Conservation (phyloP, 2,329 filamentous ascomycete genomes). For the Fusarium drepaniforme region DNA sequence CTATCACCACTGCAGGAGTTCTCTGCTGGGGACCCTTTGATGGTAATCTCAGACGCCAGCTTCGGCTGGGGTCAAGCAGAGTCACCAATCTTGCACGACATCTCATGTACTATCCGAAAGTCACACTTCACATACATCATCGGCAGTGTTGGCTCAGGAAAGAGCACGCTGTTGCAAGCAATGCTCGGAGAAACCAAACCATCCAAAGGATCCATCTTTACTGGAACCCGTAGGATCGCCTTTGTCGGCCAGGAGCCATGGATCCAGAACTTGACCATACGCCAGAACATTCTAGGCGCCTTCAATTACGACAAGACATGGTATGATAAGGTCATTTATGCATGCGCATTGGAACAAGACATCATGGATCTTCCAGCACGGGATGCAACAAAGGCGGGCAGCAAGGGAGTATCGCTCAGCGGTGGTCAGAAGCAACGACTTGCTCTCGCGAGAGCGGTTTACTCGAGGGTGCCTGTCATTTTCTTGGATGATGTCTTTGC, state of each 20-base stretch:
- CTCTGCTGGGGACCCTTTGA: conserved; percentile 3
- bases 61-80: conserved; percentile 7
- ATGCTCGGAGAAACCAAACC: conserved; percentile 18
- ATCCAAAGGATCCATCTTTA: conserved; percentile 12
- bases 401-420: conserved; percentile 49
- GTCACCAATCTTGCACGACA: background rate
- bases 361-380: conserved; percentile 4
- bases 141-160: conserved; percentile 14
- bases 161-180: conserved; percentile 15
- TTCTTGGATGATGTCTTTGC: conserved; percentile 51
- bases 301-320: conserved; percentile 10
- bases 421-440: conserved; percentile 51
- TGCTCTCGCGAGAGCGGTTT: conserved; percentile 42
- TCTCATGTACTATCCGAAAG: conserved; percentile 13
- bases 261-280: conserved; percentile 19
- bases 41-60: conserved; percentile 8
- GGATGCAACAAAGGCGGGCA: conserved; percentile 43
- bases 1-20: background rate
- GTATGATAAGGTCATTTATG: conserved; percentile 12
- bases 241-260: conserved; percentile 19
- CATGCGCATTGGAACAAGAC: conserved; percentile 13
- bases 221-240: conserved; percentile 6
- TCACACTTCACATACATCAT: conserved; percentile 18
- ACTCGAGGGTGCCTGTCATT: conserved; percentile 38
- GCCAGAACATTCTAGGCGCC: conserved; percentile 15